Evolutionary conservation across 495 filamentous ascomycete genomes (phyloP).

Genomic region (Aspergillus taichungensis): DNA sequence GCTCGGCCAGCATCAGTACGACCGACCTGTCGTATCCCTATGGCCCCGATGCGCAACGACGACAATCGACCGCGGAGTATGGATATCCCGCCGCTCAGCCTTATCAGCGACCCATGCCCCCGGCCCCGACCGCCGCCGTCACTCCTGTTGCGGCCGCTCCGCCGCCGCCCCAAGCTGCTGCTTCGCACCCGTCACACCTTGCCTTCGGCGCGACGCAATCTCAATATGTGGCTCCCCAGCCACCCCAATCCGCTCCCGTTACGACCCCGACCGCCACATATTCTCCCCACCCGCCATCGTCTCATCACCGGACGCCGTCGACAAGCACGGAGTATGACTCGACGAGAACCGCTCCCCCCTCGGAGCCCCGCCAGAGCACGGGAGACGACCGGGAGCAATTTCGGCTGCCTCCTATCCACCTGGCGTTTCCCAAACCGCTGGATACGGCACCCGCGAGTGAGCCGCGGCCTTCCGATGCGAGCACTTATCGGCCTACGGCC

Average conservation of each 20-base stretch:
- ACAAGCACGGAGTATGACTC: conserved; percentile 27
- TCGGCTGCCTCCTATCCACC: conserved; percentile 18
- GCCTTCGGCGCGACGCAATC: conserved; percentile 34
- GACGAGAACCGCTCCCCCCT: conserved; percentile 3
- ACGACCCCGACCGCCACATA: conserved; percentile 35
- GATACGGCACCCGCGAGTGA: conserved; percentile 19
- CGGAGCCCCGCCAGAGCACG: too few relatives aligned
- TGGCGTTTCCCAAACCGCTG: conserved; percentile 20
- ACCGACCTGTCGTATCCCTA: conserved; percentile 36
- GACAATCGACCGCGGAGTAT: conserved; percentile 49
- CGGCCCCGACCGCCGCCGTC: conserved; percentile 18
- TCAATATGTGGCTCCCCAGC: conserved; percentile 38
- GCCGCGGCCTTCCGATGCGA: conserved; percentile 19
- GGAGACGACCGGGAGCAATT: too few relatives aligned
- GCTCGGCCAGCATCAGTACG: conserved; percentile 69
- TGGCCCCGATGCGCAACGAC: conserved; percentile 32
- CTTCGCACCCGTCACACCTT: conserved; percentile 31
- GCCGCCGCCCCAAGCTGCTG: conserved; percentile 6
- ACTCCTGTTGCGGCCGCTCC: neutral
- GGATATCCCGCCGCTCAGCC: conserved; percentile 30
- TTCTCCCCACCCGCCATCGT: conserved; percentile 33
- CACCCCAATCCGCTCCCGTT: conserved; percentile 38
- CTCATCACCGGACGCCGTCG: conserved; percentile 32
- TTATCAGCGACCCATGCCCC: conserved; percentile 26
- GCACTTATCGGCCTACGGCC: conserved; percentile 18